These are phyloP conservation scores for Colletotrichum plurivorum DNA, from an alignment of 2,329 filamentous ascomycete genomes.

Conservation along the genomic window DNA sequence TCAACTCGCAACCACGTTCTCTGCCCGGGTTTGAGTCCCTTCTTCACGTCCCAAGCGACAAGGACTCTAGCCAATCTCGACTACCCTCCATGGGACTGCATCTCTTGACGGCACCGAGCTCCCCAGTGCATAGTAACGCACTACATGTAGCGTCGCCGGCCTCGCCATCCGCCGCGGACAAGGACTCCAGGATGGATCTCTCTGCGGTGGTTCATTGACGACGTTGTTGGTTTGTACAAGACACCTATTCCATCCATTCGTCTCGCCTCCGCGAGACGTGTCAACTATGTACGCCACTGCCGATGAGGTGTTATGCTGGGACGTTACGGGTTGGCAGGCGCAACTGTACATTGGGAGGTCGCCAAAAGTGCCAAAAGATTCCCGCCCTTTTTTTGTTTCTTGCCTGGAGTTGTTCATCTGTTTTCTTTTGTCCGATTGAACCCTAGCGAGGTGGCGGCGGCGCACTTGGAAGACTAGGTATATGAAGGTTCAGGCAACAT, in stretches of 20 bases:
- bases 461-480: slow-evolving; percentile 31
- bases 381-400: no score
- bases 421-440: neutral
- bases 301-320: no score
- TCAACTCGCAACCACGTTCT: slow-evolving; percentile 29
- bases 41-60: slow-evolving; percentile 34
- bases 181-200: slow-evolving; percentile 39
- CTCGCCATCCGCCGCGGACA: slow-evolving; percentile 41
- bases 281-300: no score
- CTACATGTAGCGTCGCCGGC: slow-evolving; percentile 32
- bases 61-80: slow-evolving; percentile 21
- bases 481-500: slow-evolving; percentile 23
- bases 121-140: slow-evolving; percentile 43
- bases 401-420: neutral
- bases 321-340: neutral
- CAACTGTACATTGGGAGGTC: neutral
- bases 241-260: no score
- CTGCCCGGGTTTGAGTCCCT: slow-evolving; percentile 49
- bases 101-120: slow-evolving; percentile 53
- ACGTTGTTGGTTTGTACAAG: neutral
- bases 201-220: slow-evolving; percentile 28
- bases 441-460: slow-evolving; percentile 35
- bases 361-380: neutral
- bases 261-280: no score
- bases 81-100: slow-evolving; percentile 36